These are phyloP conservation scores for Vigna mungo DNA, from an alignment of 306 rosid genomes.

Conservation along the genomic window DNA sequence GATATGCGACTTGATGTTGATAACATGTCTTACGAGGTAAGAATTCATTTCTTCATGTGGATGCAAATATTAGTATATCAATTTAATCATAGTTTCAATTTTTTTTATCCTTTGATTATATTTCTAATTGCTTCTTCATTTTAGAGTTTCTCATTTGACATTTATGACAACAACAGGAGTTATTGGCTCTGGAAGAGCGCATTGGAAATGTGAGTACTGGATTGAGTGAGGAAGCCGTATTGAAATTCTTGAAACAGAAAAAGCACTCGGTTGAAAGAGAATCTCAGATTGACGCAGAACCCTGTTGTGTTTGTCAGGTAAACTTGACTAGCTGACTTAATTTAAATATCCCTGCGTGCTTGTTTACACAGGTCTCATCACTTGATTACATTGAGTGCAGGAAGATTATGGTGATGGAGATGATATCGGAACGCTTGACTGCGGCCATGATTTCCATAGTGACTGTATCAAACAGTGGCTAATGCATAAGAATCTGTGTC, in stretches of 20 bases:
- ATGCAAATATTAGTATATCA: neutral
- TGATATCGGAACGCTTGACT: slow-evolving; percentile 72
- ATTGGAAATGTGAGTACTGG: slow-evolving; percentile 90
- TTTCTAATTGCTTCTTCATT: slow-evolving; percentile 23
- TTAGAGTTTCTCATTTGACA: neutral
- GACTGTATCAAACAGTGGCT: slow-evolving; percentile 79
- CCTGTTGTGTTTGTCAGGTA: slow-evolving; percentile 92
- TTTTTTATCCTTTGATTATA: neutral
- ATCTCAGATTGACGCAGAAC: slow-evolving; percentile 65
- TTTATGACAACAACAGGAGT: slow-evolving; percentile 58
- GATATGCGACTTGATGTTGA: slow-evolving; percentile 94
- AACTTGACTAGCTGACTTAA: neutral
- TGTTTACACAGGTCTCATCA: slow-evolving; percentile 7
- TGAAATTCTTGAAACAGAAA: slow-evolving; percentile 57
- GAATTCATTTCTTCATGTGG: slow-evolving; percentile 18
- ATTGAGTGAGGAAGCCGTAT: slow-evolving; percentile 68
- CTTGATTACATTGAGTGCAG: slow-evolving; percentile 52
- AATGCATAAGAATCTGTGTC: slow-evolving; percentile 83
- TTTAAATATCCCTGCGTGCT: neutral
- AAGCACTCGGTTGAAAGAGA: slow-evolving; percentile 44
- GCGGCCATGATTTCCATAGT: slow-evolving; percentile 78
- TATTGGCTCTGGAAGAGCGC: slow-evolving; percentile 87
- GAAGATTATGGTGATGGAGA: slow-evolving; percentile 74
- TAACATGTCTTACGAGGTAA: slow-evolving; percentile 91
- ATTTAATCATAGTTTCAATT: neutral